Percentiles rank a stretch among this genome's conserved stretches.
Conservation (phyloP, 2,329 filamentous ascomycete species). For the Thielaviopsis punctulata region DNA sequence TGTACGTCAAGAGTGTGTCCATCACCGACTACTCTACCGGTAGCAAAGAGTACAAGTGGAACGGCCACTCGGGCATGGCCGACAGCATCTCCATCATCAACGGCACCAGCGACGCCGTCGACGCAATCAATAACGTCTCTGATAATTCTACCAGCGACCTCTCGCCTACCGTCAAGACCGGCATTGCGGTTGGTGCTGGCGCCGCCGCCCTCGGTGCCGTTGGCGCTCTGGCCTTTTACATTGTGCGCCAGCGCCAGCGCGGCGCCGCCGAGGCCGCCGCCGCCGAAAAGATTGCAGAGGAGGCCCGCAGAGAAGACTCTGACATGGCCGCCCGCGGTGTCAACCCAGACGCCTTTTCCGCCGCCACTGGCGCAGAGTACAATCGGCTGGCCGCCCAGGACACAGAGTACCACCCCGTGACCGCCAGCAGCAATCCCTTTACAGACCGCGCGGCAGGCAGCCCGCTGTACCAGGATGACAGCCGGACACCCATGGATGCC, state of each 20-base stretch:
- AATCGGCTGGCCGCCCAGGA: slow-evolving; percentile 17
- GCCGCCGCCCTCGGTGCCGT: slow-evolving; percentile 24
- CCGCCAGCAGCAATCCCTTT: slow-evolving; percentile 10
- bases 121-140: slow-evolving; percentile 19
- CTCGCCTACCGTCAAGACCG: slow-evolving; percentile 31
- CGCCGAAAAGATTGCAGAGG: slow-evolving; percentile 26
- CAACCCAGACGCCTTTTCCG: slow-evolving; percentile 29
- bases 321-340: slow-evolving; percentile 29
- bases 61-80: slow-evolving; percentile 42
- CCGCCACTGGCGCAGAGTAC: slow-evolving; percentile 22
- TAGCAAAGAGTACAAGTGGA: slow-evolving; percentile 44
- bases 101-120: slow-evolving; percentile 39
- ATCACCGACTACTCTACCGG: slow-evolving; percentile 43
- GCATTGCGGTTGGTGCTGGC: slow-evolving; percentile 32
- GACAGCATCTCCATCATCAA: slow-evolving; percentile 42
- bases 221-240: slow-evolving; percentile 31
- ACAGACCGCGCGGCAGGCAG: slow-evolving; percentile 1
- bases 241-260: slow-evolving; percentile 34
- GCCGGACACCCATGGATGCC: no score
- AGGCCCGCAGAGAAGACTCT: slow-evolving; percentile 34
- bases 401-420: slow-evolving; percentile 16
- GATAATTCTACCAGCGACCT: slow-evolving; percentile 32
- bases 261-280: slow-evolving; percentile 34
- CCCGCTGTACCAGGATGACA: slow-evolving; percentile 8
- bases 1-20: slow-evolving; percentile 48